Evolutionary conservation across 2,329 filamentous ascomycete genomes (phyloP).

Genomic region (Sclerotinia subarctica): DNA sequence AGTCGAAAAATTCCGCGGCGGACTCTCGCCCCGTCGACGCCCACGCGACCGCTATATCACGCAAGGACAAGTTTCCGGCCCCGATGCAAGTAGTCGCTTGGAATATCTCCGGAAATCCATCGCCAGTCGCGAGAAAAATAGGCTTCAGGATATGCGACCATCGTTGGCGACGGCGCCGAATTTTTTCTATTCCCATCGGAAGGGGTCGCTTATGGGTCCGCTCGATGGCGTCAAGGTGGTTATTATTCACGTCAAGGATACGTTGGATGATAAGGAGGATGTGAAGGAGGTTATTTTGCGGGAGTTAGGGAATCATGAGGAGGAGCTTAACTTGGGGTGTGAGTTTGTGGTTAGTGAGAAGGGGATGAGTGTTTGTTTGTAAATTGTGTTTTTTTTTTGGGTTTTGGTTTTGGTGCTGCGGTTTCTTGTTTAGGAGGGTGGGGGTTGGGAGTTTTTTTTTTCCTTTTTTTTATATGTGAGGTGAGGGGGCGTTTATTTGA

Average conservation of each 20-base stretch:
- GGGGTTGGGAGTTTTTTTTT: not conserved
- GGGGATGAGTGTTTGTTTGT: slow-evolving; percentile 3
- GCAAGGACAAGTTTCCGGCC: no score
- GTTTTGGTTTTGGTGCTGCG: not conserved
- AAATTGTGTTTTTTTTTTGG: no score
- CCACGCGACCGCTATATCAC: not conserved
- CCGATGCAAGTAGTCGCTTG: no score
- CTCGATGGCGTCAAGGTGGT: slow-evolving; percentile 75
- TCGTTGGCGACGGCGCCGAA: not conserved
- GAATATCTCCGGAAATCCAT: not conserved
- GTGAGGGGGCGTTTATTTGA: not conserved
- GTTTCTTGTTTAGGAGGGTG: not conserved
- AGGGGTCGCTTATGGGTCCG: not conserved
- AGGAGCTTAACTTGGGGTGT: slow-evolving; percentile 60
- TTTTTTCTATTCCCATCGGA: not conserved
- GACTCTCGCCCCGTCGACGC: not conserved
- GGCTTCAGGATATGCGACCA: not conserved
- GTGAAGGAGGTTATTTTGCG: slow-evolving; percentile 65
- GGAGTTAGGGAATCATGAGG: slow-evolving; percentile 66
- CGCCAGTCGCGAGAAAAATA: not conserved
- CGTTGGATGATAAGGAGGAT: slow-evolving; percentile 65
- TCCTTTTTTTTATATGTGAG: no score
- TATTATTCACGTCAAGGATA: slow-evolving; percentile 93
- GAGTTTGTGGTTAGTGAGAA: slow-evolving; percentile 61
- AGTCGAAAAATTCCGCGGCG: slow-evolving; percentile 21